Percentiles rank a stretch among this genome's conserved stretches.
These are phyloP conservation scores for Tetrahymena elliotti DNA, from an alignment of 73 alveolate species.

Conservation along the genomic window DNA sequence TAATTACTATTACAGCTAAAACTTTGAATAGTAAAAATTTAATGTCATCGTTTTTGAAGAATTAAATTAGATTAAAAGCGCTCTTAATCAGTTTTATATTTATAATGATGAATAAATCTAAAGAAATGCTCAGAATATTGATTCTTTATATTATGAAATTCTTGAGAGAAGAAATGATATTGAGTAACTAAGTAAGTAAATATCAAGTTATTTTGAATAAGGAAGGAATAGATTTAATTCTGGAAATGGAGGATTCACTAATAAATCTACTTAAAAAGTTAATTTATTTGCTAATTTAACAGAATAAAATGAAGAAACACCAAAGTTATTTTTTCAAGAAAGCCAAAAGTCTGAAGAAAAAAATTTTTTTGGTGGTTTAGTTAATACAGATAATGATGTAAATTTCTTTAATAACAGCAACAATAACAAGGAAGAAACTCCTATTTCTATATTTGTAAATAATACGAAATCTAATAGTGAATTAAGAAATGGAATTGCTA, in stretches of 20 bases:
- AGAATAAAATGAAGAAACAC: not conserved
- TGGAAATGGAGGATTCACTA: not conserved
- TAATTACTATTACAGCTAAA: too few relatives aligned
- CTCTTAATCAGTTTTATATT: not conserved
- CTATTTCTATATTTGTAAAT: not conserved
- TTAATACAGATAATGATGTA: not conserved
- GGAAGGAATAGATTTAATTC: not conserved
- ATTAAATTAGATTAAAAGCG: too few relatives aligned
- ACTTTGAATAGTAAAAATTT: not conserved
- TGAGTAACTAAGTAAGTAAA: too few relatives aligned
- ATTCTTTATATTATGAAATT: not conserved
- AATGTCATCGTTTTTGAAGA: not conserved
- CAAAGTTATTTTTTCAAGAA: not conserved
- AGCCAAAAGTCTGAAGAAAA: not conserved
- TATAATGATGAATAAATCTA: not conserved
- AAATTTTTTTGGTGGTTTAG: not conserved
- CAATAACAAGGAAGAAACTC: not conserved
- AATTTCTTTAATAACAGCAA: not conserved
- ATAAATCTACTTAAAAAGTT: not conserved
- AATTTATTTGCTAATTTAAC: not conserved
- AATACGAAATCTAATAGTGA: not conserved
- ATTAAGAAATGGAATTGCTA: not conserved
- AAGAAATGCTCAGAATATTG: not conserved
- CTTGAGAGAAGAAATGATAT: not conserved
- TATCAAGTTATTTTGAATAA: not conserved